Percentiles rank a stretch among this genome's conserved stretches.
Evolutionary conservation across 768 basidiomycete genomes (phyloP).

Genomic region (Sutorius australiensis): DNA sequence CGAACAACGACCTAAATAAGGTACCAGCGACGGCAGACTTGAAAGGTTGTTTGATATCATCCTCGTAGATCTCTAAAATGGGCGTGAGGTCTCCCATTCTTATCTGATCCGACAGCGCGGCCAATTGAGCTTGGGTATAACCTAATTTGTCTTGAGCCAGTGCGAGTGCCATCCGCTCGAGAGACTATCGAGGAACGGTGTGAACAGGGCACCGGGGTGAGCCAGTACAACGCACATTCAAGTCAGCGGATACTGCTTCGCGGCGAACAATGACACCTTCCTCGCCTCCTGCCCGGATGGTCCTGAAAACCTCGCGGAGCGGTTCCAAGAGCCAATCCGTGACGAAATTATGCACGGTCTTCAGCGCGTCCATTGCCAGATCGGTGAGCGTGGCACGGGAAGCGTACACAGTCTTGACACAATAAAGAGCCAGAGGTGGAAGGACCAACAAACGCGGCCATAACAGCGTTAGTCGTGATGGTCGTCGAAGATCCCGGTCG

Average conservation of each 20-base stretch:
- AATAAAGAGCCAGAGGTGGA: conserved; percentile 62
- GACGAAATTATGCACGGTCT: conserved; percentile 71
- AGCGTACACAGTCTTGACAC: conserved; percentile 47
- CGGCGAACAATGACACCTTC: conserved; percentile 70
- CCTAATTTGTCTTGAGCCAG: conserved; percentile 78
- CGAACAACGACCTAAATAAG: conserved; percentile 77
- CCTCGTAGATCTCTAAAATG: conserved; percentile 84
- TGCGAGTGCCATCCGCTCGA: conserved; percentile 89
- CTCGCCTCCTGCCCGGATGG: conserved; percentile 78
- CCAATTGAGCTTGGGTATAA: conserved; percentile 62
- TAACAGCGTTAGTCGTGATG: conserved; percentile 59
- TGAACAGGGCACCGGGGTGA: neutral
- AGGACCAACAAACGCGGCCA: conserved; percentile 83
- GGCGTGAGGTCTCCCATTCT: conserved; percentile 81
- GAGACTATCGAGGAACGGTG: conserved; percentile 49
- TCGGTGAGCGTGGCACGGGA: conserved; percentile 57
- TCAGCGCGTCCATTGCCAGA: conserved; percentile 53
- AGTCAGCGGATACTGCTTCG: conserved; percentile 81
- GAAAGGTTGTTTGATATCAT: conserved; percentile 85
- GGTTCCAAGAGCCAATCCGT: conserved; percentile 86
- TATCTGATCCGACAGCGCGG: conserved; percentile 59
- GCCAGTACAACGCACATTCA: conserved; percentile 52
- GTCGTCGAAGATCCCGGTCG: conserved; percentile 52
- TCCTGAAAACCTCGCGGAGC: conserved; percentile 73
- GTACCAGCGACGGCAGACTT: conserved; percentile 77